phyloP scores from a whole-genome alignment of 345 rosid species.

The Cardiospermum halicacabum region DNA sequence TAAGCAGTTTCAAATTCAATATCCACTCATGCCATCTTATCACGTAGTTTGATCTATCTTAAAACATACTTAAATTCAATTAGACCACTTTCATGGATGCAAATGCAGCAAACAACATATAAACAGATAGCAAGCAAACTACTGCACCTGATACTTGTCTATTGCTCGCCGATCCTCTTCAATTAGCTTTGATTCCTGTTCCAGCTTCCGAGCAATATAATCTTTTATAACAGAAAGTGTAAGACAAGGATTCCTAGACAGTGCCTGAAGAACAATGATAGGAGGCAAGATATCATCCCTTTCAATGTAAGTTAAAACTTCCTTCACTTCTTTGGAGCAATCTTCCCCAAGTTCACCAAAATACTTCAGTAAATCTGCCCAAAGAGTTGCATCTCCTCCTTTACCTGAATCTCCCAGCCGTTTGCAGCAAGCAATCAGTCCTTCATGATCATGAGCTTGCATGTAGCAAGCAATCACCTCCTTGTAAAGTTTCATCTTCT shows the following conservation, averaged over 20 bases:
- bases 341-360: slow-evolving; percentile 99
- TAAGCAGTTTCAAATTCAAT: not conserved
- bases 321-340: slow-evolving; percentile 95
- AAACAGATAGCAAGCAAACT: slow-evolving; percentile 1
- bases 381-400: slow-evolving; percentile 94
- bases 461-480: slow-evolving; percentile 98
- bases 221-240: slow-evolving; percentile 95
- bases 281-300: slow-evolving; percentile 96
- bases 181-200: slow-evolving; percentile 85
- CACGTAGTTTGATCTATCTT: not conserved
- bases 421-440: slow-evolving; percentile 94
- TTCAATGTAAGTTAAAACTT: slow-evolving; percentile 82
- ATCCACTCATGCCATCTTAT: not conserved
- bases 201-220: slow-evolving; percentile 92
- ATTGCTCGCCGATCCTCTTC: slow-evolving; percentile 90
- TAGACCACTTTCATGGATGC: slow-evolving; percentile 2
- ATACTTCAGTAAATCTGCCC: slow-evolving; percentile 97
- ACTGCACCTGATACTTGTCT: slow-evolving; percentile 84
- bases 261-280: slow-evolving; percentile 86
- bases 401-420: slow-evolving; percentile 85
- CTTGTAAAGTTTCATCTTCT: slow-evolving; percentile 92
- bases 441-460: slow-evolving; percentile 95
- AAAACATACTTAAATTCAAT: not conserved
- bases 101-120: slow-evolving; percentile 4
- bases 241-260: slow-evolving; percentile 90